Conservation (phyloP, 257 asterid genomes). For the Lavandula angustifolia region DNA sequence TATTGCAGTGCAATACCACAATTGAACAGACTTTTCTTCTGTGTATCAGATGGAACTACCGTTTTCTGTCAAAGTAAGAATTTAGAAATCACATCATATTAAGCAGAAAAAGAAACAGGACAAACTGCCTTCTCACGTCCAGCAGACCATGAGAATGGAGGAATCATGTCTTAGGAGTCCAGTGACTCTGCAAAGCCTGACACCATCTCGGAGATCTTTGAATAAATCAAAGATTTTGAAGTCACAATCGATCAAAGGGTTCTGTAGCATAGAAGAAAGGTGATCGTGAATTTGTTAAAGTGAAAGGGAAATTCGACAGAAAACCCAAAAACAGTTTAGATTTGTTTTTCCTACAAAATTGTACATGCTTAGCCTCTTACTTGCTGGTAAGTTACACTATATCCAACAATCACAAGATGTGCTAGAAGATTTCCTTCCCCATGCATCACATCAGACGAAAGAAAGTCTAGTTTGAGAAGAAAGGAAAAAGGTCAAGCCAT, state of each 20-base stretch:
- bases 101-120: constrained; percentile 13
- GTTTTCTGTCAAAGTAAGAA: constrained; percentile 58
- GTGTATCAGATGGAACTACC: constrained; percentile 82
- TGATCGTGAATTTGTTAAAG: neutral
- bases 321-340: neutral
- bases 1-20: constrained; percentile 81
- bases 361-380: constrained; percentile 48
- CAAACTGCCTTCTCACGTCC: constrained; percentile 23
- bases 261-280: constrained; percentile 47
- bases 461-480: constrained; percentile 53
- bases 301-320: constrained; percentile 13
- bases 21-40: constrained; percentile 67
- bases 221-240: constrained; percentile 70
- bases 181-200: constrained; percentile 81
- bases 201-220: constrained; percentile 83
- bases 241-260: constrained; percentile 67
- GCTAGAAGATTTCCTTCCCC: constrained; percentile 94
- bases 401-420: constrained; percentile 86
- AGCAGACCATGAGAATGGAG: constrained; percentile 76
- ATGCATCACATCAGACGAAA: constrained; percentile 92
- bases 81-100: constrained; percentile 22
- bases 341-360: neutral
- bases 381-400: constrained; percentile 77
- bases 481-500: constrained; percentile 18
- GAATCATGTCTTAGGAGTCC: constrained; percentile 75